Conservation (phyloP, 2,329 filamentous ascomycete genomes). For the Colletotrichum camelliae region DNA sequence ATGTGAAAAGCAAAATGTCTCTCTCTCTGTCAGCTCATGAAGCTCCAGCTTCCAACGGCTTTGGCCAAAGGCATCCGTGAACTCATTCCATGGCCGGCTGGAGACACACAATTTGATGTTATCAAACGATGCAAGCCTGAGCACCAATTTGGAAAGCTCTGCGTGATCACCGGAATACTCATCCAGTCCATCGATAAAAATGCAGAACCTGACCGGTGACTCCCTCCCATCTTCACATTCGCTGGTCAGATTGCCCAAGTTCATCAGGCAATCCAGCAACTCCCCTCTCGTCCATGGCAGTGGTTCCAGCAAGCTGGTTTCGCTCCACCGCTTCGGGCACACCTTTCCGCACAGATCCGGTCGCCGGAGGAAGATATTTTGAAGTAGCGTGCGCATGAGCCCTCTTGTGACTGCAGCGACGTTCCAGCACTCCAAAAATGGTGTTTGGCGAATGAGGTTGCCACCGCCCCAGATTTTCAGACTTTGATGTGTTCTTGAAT, state of each 20-base stretch:
- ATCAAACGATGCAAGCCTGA: constrained; percentile 5
- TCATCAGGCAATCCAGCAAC: neutral
- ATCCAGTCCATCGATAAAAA: constrained; percentile 24
- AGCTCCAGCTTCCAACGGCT: neutral
- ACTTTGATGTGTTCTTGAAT: constrained; percentile 27
- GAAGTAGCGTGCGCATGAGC: constrained; percentile 32
- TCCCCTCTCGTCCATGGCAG: neutral
- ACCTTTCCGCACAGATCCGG: neutral
- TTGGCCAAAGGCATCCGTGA: constrained; percentile 28
- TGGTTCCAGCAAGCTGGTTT: neutral
- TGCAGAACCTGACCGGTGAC: no score
- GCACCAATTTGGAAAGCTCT: constrained; percentile 31
- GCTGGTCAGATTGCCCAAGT: neutral
- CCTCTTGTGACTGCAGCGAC: constrained; percentile 41
- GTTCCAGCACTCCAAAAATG: constrained; percentile 47
- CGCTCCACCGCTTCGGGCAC: neutral
- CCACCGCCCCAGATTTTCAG: constrained; percentile 37
- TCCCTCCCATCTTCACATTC: neutral
- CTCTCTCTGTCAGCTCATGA: neutral
- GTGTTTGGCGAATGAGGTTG: constrained; percentile 36
- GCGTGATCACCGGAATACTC: constrained; percentile 36
- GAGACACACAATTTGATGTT: constrained; percentile 36
- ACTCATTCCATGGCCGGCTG: constrained; percentile 34
- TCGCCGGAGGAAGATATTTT: neutral
- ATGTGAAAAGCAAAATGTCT: neutral